Evolutionary conservation across 2,329 filamentous ascomycete species (phyloP), one percentile per base, ranked within the genome.

Genomic region (Microdochium trichocladiopsis): DNA sequence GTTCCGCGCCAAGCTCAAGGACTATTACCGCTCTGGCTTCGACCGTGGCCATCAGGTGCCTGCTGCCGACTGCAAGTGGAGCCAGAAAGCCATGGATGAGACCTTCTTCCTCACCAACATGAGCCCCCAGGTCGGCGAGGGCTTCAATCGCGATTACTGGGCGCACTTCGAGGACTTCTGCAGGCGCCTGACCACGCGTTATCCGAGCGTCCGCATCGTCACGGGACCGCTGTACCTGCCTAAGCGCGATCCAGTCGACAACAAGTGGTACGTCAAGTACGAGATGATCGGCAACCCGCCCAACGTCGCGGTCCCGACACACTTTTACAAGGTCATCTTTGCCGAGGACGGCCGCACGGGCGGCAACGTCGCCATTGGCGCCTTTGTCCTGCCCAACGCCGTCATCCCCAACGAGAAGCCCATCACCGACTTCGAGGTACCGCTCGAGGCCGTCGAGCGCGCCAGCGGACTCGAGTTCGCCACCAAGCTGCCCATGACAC

Each of bases 61-160:
- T 10, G 94, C 94, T 5, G 94, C 94, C 41, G 94, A 99, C 72
- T 90, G 88, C 52, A 95, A 95, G 74, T 99, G 94, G 92, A 89
- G 85, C 57, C 94, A 99, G 72, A 70, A 81, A 33, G 92, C 94
- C 57, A 96, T 99, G 90, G 84, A 99, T 72, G 90, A 89, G 53
- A 99, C 94, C 2, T 99, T 99, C 66, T 86, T 83, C 64, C 80
- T 99, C 52, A 87, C 81, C 66, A 99, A 99, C 74, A 99, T 99
- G 92, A 96, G 92, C 66, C 94, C 94, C 28, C 94, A 99, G 73
- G 94, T 99, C 25, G 94, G 94, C 59, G 90, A 96, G 66, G 94
- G 94, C 54, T 99, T 99, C 79, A 99, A 99, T 74, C 82, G 94
- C 50, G 94, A 99, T 74, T 99, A 99, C 80, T 99, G 94, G 94